Conservation (phyloP, 768 basidiomycete genomes). For the Pluteus cervinus region DNA sequence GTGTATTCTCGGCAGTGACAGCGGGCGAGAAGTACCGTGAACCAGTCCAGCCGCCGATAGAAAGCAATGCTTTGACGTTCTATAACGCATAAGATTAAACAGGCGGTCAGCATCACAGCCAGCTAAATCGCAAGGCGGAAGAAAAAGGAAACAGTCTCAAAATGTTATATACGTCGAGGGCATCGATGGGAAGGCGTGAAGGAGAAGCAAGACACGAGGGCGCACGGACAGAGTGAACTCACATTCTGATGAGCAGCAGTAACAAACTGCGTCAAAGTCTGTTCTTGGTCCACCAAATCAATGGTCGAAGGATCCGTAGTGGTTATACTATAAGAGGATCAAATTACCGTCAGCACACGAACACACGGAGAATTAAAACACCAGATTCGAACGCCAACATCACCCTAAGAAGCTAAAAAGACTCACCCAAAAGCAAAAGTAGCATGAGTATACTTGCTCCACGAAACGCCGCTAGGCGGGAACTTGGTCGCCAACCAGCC, state of each 20-base stretch:
- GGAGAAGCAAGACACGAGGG: neutral
- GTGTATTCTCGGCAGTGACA: slow-evolving; percentile 52
- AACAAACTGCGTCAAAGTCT: slow-evolving; percentile 51
- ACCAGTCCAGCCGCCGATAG: slow-evolving; percentile 72
- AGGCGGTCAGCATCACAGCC: no score
- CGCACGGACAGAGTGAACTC: slow-evolving; percentile 7
- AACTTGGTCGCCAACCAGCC: slow-evolving; percentile 40
- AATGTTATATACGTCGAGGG: no score
- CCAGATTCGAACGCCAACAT: slow-evolving; percentile 2
- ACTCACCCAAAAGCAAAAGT: slow-evolving; percentile 46
- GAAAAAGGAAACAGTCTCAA: no score
- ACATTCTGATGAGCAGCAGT: slow-evolving; percentile 36
- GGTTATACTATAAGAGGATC: slow-evolving; percentile 22
- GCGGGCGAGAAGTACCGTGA: slow-evolving; percentile 55
- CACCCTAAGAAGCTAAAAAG: neutral
- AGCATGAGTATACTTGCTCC: slow-evolving; percentile 46
- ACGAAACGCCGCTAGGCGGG: slow-evolving; percentile 39
- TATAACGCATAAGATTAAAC: slow-evolving; percentile 14
- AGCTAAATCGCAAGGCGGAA: no score
- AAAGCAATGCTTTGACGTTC: slow-evolving; percentile 50
- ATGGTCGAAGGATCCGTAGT: slow-evolving; percentile 28
- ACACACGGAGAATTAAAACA: no score
- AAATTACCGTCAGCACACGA: no score
- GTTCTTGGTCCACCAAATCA: slow-evolving; percentile 36
- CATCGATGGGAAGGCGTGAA: no score